A percentile compares a stretch with the other conserved stretches of the same genome.
Evolutionary conservation across 345 rosid genomes (phyloP).

Genomic region (Citrus sp.): DNA sequence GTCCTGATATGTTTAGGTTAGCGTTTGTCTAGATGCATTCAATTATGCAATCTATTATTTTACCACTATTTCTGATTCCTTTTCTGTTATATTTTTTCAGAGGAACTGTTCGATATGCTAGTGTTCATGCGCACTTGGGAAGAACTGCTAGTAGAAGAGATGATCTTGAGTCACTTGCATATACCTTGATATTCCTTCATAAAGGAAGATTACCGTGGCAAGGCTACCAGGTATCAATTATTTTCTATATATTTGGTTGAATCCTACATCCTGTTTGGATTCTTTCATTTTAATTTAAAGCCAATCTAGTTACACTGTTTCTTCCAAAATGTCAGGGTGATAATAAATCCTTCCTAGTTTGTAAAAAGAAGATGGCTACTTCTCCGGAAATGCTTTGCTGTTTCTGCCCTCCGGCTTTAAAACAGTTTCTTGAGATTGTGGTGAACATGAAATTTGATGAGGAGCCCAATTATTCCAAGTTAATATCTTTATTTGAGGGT

Average conservation of each 20-base stretch:
- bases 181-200: conserved; percentile 87
- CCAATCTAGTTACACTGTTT: not conserved
- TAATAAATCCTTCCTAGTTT: conserved; percentile 91
- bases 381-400: conserved; percentile 87
- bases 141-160: conserved; percentile 98
- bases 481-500: conserved; percentile 80
- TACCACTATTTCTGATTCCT: not conserved
- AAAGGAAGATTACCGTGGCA: conserved; percentile 99
- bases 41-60: not conserved
- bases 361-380: conserved; percentile 97
- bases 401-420: conserved; percentile 85
- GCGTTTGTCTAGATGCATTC: conserved; percentile 8
- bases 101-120: conserved; percentile 98
- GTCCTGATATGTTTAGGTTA: conserved; percentile 96
- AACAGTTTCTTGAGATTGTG: conserved; percentile 83
- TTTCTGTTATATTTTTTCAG: conserved; percentile 33
- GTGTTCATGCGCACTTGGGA: conserved; percentile 97
- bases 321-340: conserved; percentile 64
- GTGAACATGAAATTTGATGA: conserved; percentile 96
- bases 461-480: conserved; percentile 90
- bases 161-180: conserved; percentile 97
- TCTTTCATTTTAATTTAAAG: not conserved
- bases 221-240: conserved; percentile 76
- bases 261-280: not conserved
- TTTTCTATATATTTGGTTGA: conserved; percentile 2